Evolutionary conservation across 192 early-diverging fungal species (phyloP).

Genomic region (Coemansia sp.): DNA sequence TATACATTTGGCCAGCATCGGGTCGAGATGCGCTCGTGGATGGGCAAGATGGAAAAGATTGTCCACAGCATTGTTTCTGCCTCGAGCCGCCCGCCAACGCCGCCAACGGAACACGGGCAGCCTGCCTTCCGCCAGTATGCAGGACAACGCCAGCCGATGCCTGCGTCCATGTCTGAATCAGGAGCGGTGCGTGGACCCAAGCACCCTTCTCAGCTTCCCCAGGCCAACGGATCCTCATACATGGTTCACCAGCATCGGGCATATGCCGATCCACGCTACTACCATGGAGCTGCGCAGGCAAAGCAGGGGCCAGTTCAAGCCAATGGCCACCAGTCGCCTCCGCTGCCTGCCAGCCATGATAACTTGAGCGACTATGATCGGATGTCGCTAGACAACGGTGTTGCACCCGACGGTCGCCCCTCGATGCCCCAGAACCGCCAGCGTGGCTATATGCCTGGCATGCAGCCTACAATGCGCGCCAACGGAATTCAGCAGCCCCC

Average conservation of each 20-base stretch:
- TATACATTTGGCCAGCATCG: conserved; percentile 36
- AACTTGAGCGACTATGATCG: background rate
- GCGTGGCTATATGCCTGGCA: background rate
- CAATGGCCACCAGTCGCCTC: background rate
- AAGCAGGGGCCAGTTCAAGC: background rate
- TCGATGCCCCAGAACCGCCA: background rate
- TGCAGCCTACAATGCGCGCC: background rate
- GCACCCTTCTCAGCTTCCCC: background rate
- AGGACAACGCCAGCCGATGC: background rate
- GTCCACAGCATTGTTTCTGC: conserved; percentile 8
- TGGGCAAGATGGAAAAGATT: conserved; percentile 36
- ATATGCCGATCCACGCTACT: conserved; percentile 6
- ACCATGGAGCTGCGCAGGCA: background rate
- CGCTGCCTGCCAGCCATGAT: background rate
- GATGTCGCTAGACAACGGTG: background rate
- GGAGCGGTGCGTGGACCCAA: background rate
- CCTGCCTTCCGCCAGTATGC: background rate
- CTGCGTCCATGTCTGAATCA: background rate
- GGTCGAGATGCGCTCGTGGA: conserved; percentile 41
- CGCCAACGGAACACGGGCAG: background rate
- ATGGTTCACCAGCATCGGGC: background rate
- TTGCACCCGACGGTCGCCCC: background rate
- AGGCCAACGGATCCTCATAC: background rate
- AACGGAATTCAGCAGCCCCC: conserved; percentile 1
- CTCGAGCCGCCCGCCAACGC: background rate